A percentile compares a stretch with the other conserved stretches of the same genome.
Evolutionary conservation across 345 rosid genomes (phyloP).

Genomic region (Bruguiera gymnorhiza): DNA sequence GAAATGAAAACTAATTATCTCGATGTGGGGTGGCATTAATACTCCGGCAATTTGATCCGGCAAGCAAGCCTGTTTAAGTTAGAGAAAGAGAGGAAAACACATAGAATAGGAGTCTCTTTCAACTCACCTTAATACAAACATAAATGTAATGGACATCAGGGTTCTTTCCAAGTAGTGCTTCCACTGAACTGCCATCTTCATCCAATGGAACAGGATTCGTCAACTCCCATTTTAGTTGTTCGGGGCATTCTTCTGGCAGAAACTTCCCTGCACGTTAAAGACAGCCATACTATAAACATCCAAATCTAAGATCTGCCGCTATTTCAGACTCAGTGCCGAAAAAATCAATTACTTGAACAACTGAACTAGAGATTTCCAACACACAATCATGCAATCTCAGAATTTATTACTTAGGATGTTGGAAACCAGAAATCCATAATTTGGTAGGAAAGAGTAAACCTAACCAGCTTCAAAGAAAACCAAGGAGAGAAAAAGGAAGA

Average conservation of each 20-base stretch:
- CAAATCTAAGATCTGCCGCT: not conserved
- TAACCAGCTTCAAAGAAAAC: no score
- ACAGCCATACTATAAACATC: slow-evolving; percentile 6
- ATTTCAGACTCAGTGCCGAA: not conserved
- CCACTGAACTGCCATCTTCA: slow-evolving; percentile 50
- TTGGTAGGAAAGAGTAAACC: no score
- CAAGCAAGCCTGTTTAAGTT: not conserved
- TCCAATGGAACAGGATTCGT: slow-evolving; percentile 60
- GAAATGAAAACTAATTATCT: not conserved
- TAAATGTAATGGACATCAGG: slow-evolving; percentile 79
- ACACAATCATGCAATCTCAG: not conserved
- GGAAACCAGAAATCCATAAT: no score
- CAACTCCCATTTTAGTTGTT: slow-evolving; percentile 47
- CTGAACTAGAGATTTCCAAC: not conserved
- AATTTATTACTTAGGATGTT: no score
- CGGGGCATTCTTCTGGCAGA: slow-evolving; percentile 37
- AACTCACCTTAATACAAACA: slow-evolving; percentile 56
- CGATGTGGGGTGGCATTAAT: not conserved
- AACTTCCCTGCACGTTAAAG: slow-evolving; percentile 48
- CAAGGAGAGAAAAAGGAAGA: no score
- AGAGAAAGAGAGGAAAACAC: no score
- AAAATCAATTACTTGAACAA: not conserved
- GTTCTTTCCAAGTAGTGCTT: slow-evolving; percentile 57
- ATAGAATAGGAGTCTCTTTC: not conserved
- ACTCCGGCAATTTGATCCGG: not conserved